Conservation (phyloP, 164 flowering plant species). For the Chimonanthus salicifolius region DNA sequence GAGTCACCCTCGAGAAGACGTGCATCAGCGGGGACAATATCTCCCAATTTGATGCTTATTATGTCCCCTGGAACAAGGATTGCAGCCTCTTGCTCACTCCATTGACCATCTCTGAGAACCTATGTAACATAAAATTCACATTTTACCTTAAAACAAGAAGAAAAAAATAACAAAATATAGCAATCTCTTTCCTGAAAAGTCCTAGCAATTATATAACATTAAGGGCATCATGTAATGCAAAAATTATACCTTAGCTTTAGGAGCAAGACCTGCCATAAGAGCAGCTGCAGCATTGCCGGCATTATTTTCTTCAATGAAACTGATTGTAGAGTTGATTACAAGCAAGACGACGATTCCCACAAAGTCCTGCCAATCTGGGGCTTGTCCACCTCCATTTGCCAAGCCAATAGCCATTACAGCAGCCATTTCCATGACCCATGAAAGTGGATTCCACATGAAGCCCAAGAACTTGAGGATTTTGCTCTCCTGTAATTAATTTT, state of each 20-base stretch:
- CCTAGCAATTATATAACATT: not conserved
- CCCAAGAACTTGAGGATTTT: constrained; percentile 69
- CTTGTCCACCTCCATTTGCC: constrained; percentile 62
- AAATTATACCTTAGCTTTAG: constrained; percentile 56
- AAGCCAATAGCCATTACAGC: constrained; percentile 71
- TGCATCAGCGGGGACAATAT: constrained; percentile 78
- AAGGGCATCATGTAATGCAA: not conserved
- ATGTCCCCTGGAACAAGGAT: constrained; percentile 76
- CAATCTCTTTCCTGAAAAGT: not conserved
- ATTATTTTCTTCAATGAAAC: constrained; percentile 74
- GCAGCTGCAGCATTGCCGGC: constrained; percentile 85
- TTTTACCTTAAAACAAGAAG: not conserved
- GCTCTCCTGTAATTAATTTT: constrained; percentile 45
- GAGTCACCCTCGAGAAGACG: constrained; percentile 87
- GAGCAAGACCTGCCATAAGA: constrained; percentile 81
- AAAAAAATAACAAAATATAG: not conserved
- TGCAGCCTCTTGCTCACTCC: constrained; percentile 76
- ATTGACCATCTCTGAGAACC: constrained; percentile 74
- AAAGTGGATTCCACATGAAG: constrained; percentile 80
- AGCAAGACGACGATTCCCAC: constrained; percentile 57
- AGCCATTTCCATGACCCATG: constrained; percentile 83
- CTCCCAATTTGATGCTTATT: constrained; percentile 70
- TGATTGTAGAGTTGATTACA: constrained; percentile 69
- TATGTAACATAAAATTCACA: constrained; percentile 7
- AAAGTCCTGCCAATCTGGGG: constrained; percentile 84